Percentiles rank a stretch among this genome's conserved stretches.
Conservation (phyloP, 2,329 filamentous ascomycete species). For the Capronia epimyces region DNA sequence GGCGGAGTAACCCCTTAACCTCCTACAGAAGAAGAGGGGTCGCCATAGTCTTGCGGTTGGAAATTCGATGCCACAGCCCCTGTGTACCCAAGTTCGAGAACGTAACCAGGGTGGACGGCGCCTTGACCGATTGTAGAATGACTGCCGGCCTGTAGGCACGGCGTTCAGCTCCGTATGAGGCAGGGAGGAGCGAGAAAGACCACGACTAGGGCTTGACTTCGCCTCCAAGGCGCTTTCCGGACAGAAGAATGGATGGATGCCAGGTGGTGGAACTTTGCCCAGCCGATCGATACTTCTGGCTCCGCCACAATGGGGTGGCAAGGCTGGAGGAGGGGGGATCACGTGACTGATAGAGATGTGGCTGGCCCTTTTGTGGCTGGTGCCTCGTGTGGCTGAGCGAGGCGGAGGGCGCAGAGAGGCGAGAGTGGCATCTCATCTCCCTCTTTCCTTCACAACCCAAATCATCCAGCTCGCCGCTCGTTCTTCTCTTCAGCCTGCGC, state of each 20-base stretch:
- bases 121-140: background rate
- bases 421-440: background rate
- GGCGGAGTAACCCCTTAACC: background rate
- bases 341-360: background rate
- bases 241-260: no score
- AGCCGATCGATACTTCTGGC: background rate
- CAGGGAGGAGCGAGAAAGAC: background rate
- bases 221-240: background rate
- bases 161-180: background rate
- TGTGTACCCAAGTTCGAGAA: no score
- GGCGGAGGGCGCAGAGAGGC: background rate
- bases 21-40: background rate
- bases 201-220: background rate
- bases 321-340: background rate
- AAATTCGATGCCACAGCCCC: background rate
- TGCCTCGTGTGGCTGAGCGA: background rate
- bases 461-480: background rate
- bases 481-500: background rate
- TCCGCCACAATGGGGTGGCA: background rate
- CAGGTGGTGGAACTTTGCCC: no score
- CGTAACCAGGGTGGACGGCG: background rate
- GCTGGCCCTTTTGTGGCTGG: background rate
- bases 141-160: background rate
- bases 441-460: background rate
- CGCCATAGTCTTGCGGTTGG: background rate